Base-by-base conservation (phyloP, 306 rosid species). In the Lablab purpureus region DNA sequence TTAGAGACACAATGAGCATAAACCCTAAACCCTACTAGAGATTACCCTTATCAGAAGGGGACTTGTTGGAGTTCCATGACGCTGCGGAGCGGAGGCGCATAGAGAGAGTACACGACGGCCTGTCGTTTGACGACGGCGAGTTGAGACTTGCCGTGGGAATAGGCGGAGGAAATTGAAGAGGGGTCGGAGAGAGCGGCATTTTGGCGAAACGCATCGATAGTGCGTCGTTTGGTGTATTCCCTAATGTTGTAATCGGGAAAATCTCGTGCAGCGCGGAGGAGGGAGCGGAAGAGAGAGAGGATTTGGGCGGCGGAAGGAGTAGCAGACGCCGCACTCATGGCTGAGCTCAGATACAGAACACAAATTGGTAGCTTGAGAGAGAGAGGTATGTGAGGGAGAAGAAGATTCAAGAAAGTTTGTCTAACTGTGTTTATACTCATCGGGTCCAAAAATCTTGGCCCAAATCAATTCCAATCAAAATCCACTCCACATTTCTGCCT, bases 231-330 rank as follows among this genome's bases (percentile, higher is more conserved):
- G 11, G 89, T 63, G 92, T 94, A 91, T 75, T 94, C 97, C 50
- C 87, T 82, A 37, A 91, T 81, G 89, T 93, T 93, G 90, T 91
- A 94, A 76, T 94, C 96, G 28, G 84, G 74, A 71, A 94, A 90
- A 32, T 72, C 74, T 12, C 91, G 90, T 2, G 94, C 88, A 0
- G 87, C 75, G 2, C 94, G 90, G 4, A 90, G 83, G 10, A 91
- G 84, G 0, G 92, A 89, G 25, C 98, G 94, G 60, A 76, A 59
- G 5, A 94, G 90, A 2, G 80, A 37, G 0, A 89, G 90, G 18
- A 87, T 28, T 75, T 94, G 86, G 5, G 85, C 34, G 40, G 75
- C 54, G 0, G 88, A 75, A 13, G 90, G 91, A 21, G 25, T 36
- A 2, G 85, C n/a, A 36, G 73, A 40, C 10, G 45, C 72, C 65